A percentile compares a stretch with the other conserved stretches of the same genome.
Conservation (phyloP, 2,329 filamentous ascomycete species). For the Aspergillus texensis region DNA sequence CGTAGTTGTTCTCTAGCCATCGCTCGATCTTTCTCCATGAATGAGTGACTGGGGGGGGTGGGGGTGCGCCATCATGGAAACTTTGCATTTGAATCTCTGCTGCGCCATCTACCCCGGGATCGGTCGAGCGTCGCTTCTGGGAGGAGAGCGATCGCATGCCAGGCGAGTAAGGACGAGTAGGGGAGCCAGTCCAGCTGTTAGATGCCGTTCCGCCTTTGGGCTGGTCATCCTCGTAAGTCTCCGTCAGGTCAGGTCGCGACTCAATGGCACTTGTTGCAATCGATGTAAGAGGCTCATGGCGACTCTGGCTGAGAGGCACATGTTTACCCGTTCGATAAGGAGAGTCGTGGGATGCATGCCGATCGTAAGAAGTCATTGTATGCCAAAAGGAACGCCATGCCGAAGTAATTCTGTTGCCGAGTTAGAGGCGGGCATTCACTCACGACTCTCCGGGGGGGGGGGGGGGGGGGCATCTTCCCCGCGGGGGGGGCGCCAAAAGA, state of each 20-base stretch:
- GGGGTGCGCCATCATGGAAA: conserved; percentile 88
- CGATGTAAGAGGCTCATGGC: conserved; percentile 80
- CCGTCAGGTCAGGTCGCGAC: conserved; percentile 80
- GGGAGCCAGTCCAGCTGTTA: conserved; percentile 64
- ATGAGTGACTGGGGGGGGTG: conserved; percentile 81
- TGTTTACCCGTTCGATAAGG: conserved; percentile 89
- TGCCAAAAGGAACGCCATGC: conserved; percentile 95
- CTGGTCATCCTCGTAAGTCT: conserved; percentile 75
- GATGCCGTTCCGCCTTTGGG: conserved; percentile 58
- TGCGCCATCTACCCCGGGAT: conserved; percentile 67
- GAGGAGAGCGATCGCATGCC: conserved; percentile 81
- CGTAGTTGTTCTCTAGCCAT: conserved; percentile 94
- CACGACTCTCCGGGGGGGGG: neutral
- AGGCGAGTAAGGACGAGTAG: conserved; percentile 79
- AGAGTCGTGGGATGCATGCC: conserved; percentile 89
- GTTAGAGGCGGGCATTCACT: conserved; percentile 2
- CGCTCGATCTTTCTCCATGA: conserved; percentile 93
- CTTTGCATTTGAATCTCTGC: conserved; percentile 96
- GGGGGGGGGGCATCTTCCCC: too few relatives aligned
- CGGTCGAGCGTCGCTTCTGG: conserved; percentile 60
- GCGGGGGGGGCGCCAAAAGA: too few relatives aligned
- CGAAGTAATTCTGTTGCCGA: conserved; percentile 60
- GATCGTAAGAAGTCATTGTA: conserved; percentile 76
- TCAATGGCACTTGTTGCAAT: conserved; percentile 84
- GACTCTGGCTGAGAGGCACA: conserved; percentile 80